Base-by-base conservation (phyloP, 495 filamentous ascomycete species). In the Xylaria nigripes region DNA sequence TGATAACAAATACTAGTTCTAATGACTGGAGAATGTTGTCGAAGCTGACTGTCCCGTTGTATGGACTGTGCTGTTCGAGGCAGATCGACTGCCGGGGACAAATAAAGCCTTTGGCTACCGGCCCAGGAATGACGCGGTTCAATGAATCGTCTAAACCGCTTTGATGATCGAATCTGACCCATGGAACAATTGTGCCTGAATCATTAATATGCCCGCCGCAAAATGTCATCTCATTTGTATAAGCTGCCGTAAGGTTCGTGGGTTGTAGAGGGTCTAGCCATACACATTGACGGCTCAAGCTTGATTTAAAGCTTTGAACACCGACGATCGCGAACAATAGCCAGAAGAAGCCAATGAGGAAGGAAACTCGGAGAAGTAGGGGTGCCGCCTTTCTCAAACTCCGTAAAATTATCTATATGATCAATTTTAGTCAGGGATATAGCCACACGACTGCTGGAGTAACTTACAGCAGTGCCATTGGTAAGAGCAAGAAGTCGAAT, bases 321-420 rank as follows among this genome's bases (percentile, higher is more conserved):
- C 94, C 93, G 41, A 97, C 81, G 58, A 99, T 95, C 25, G 92
- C 94, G 71, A 99, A 99, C 7, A 99, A 74, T 41, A 99, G 84
- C 93, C 93, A 99, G 67, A 99, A 99, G 72, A 99, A 99, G 23
- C 89, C 84, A 65, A 99, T 94, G 15, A 99, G 75, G 63, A 99
- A 95, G 5, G 88, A 90, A 30, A 99, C 94, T 57, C 96, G 87
- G 34, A 94, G 84, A n/a, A 99, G 83, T 42, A 95, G 74, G 15
- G 93, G 93, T 0, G 91, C 89, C 3, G 93, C 91, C 65, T 95
- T 92, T 66, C 97, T 97, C 43, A 99, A 70, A 78, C 92, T 96
- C 66, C 89, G 80, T 30, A 97, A 76, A 65, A 99, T 97, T 34
- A 96, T 86, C 77, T 87, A 67, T 10, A 25, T 19, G 30, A 13